Base-by-base conservation (phyloP, 2,329 filamentous ascomycete species). In the Fusarium pilosicola region DNA sequence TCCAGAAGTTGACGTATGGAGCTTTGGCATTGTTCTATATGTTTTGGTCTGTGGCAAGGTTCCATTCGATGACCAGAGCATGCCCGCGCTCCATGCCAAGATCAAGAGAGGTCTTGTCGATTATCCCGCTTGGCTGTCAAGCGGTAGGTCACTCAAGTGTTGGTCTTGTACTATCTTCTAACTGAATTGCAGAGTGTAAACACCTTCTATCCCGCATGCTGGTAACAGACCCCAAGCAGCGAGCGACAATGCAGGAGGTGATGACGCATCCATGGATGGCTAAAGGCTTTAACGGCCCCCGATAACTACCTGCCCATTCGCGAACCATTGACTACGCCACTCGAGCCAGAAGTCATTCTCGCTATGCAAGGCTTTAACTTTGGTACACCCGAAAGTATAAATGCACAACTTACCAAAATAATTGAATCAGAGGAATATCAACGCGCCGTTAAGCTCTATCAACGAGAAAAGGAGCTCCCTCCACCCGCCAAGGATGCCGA, bases 281-380 rank as follows among this genome's bases (percentile, higher is more conserved):
- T 56, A 98, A 98, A 82, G 95, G 96, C 14, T 98, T 95, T 81
- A 93, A 88, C 78, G 90, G 90, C 5, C 91, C 95, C 95, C 1
- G 96, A 98, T 70, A 99, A 98, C 78, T 94, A 93, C 73, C 86
- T 99, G 5, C 95, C 95, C 7, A 83, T 86, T 38, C 92, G 96
- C 55, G 96, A 97, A 76, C 94, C 96, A 5, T 83, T 98, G n/a
- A 89, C 93, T 42, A 85, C 97, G 20, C 95, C 96, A 11, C 85
- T 99, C 15, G 96, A 98, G 79, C 86, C 89, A 4, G 92, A 93
- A 48, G 92, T 98, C 9, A 90, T 99, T 64, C 90, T 94, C 55
- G 95, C 94, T 76, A 99, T 99, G 96, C 97, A 95, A 30, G 96
- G 96, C 6, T 99, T 99, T 81, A 97, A 98, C 81, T 99, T 98